These are phyloP conservation scores for Eragrostis curvula DNA, from an alignment of 176 grass and related monocot species.

Conservation along the genomic window DNA sequence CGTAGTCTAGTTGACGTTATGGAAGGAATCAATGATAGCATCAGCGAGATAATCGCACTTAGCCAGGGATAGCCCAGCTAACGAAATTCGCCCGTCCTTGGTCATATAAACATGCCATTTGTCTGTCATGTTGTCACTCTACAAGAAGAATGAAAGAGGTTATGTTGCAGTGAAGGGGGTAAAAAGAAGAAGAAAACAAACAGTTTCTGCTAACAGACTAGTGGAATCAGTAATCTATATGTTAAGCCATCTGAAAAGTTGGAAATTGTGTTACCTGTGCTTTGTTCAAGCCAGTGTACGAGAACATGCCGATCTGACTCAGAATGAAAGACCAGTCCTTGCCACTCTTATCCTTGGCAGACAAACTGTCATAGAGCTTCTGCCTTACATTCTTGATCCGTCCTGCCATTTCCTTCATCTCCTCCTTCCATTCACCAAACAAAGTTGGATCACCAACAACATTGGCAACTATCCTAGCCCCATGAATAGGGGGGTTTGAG, in stretches of 20 bases:
- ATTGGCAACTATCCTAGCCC: slow-evolving; percentile 90
- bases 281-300: slow-evolving; percentile 90
- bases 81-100: slow-evolving; percentile 92
- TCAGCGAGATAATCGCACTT: slow-evolving; percentile 94
- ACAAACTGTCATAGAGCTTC: slow-evolving; percentile 76
- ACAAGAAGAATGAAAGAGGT: slow-evolving; percentile 19
- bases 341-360: slow-evolving; percentile 73
- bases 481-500: slow-evolving; percentile 89
- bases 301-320: slow-evolving; percentile 98
- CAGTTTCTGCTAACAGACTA: background rate
- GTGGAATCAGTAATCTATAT: background rate
- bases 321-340: slow-evolving; percentile 99
- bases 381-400: slow-evolving; percentile 93
- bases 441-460: slow-evolving; percentile 84
- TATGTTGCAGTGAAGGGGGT: background rate
- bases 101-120: slow-evolving; percentile 99
- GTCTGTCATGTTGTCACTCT: slow-evolving; percentile 90
- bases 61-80: slow-evolving; percentile 76
- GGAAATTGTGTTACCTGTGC: slow-evolving; percentile 55
- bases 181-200: background rate
- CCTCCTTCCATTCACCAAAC: slow-evolving; percentile 94
- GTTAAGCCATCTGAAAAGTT: background rate
- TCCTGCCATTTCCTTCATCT: slow-evolving; percentile 93
- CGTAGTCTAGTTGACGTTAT: slow-evolving; percentile 68
- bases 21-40: slow-evolving; percentile 89